These are phyloP conservation scores for Ustulina deusta DNA, from an alignment of 2,329 filamentous ascomycete genomes.

Conservation along the genomic window DNA sequence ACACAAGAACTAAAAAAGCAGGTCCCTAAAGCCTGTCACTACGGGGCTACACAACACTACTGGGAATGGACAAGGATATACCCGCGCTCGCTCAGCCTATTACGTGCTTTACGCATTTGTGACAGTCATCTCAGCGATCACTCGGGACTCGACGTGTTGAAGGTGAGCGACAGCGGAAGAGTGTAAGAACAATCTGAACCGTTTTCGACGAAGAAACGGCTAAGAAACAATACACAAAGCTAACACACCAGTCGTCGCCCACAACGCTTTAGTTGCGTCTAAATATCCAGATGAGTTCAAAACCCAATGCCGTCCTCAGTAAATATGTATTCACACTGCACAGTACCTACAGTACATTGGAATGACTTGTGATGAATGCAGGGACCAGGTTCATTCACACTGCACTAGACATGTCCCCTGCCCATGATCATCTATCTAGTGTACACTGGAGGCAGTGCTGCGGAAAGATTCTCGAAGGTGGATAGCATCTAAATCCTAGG, in stretches of 20 bases:
- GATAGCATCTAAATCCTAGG: conserved; percentile 6
- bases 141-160: neutral
- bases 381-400: conserved; percentile 34
- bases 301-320: neutral
- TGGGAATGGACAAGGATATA: conserved; percentile 32
- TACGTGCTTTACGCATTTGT: conserved; percentile 7
- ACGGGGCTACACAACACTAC: conserved; percentile 20
- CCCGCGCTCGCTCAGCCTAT: conserved; percentile 11
- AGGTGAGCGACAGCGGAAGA: conserved; percentile 2
- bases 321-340: conserved; percentile 14
- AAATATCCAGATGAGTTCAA: neutral
- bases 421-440: conserved; percentile 17
- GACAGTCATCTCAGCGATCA: neutral
- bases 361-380: conserved; percentile 29
- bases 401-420: conserved; percentile 19
- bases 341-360: conserved; percentile 24
- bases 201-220: neutral
- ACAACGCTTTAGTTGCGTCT: neutral
- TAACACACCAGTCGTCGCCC: conserved; percentile 5
- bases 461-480: conserved; percentile 35
- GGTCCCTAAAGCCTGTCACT: conserved; percentile 28
- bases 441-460: conserved; percentile 15
- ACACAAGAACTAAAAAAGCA: conserved; percentile 36
- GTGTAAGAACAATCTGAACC: neutral
- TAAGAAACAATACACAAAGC: neutral